These are phyloP conservation scores for Jaenimonas drosophilae DNA, from an alignment of 208 protist species.

Conservation along the genomic window DNA sequence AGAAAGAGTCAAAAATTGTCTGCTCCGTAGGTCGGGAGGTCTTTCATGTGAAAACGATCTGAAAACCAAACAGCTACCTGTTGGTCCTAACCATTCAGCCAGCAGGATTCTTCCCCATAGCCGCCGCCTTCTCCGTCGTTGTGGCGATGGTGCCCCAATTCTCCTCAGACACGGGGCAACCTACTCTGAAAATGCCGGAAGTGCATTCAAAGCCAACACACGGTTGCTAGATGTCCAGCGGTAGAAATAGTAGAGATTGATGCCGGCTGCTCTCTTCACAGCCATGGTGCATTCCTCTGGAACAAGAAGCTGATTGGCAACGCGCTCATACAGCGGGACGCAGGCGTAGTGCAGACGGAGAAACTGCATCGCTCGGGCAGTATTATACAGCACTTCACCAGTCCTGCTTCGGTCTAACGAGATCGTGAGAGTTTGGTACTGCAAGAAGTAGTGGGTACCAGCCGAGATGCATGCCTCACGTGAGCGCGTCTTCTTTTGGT, in stretches of 20 bases:
- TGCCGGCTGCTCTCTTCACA: slow-evolving; percentile 49
- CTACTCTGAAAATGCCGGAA: slow-evolving; percentile 14
- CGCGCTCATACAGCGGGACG: slow-evolving; percentile 72
- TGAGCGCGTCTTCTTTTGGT: slow-evolving; percentile 55
- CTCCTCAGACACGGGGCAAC: too few relatives aligned
- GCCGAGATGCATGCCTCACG: slow-evolving; percentile 62
- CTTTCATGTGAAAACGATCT: too few relatives aligned
- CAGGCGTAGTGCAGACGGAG: slow-evolving; percentile 51
- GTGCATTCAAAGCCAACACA: slow-evolving; percentile 31
- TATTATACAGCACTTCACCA: slow-evolving; percentile 82
- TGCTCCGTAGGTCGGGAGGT: too few relatives aligned
- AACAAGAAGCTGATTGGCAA: slow-evolving; percentile 43
- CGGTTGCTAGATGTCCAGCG: slow-evolving; percentile 55
- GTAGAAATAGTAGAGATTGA: slow-evolving; percentile 78
- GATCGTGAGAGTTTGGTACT: slow-evolving; percentile 49
- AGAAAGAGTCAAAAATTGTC: too few relatives aligned
- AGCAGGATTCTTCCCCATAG: too few relatives aligned
- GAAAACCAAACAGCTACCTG: too few relatives aligned
- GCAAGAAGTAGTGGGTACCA: slow-evolving; percentile 60
- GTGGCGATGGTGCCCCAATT: too few relatives aligned
- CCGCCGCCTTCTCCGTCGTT: too few relatives aligned
- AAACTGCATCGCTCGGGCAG: slow-evolving; percentile 68
- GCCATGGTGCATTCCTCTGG: slow-evolving; percentile 56
- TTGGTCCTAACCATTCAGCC: too few relatives aligned
- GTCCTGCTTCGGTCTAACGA: slow-evolving; percentile 22